A percentile compares a stretch with the other conserved stretches of the same genome.
These are phyloP conservation scores for Ambrosiella xylebori DNA, from an alignment of 2,329 filamentous ascomycete genomes.

Conservation along the genomic window DNA sequence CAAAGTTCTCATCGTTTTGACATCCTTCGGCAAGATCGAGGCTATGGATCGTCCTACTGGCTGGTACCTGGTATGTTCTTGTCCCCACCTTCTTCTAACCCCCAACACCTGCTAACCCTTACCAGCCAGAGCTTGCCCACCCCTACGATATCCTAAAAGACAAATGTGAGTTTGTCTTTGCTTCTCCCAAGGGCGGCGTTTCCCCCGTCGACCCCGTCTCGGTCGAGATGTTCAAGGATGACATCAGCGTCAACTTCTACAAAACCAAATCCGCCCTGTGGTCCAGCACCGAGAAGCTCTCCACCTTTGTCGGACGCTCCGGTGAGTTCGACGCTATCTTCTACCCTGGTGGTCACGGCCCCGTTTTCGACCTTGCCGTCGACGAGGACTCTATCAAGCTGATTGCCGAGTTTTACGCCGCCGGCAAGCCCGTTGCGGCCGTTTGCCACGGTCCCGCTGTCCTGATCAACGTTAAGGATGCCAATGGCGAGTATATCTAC, in stretches of 20 bases:
- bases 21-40: constrained; percentile 38
- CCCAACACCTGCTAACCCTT: neutral
- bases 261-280: constrained; percentile 40
- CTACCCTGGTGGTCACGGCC: constrained; percentile 41
- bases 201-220: constrained; percentile 44
- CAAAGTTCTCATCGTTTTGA: constrained; percentile 55
- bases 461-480: constrained; percentile 37
- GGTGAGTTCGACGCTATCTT: constrained; percentile 46
- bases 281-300: constrained; percentile 43
- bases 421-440: constrained; percentile 44
- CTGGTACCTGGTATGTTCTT: constrained; percentile 45
- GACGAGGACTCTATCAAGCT: constrained; percentile 40
- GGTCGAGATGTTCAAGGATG: constrained; percentile 35
- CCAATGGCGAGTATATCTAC: constrained; percentile 35
- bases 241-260: constrained; percentile 38
- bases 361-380: constrained; percentile 49
- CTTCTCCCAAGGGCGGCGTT: constrained; percentile 44
- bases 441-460: constrained; percentile 55
- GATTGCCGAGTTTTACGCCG: constrained; percentile 42
- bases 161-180: constrained; percentile 37
- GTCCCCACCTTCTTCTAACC: neutral
- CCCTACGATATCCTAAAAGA: constrained; percentile 40
- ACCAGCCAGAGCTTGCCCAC: constrained; percentile 45
- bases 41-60: constrained; percentile 38
- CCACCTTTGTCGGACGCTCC: constrained; percentile 36